A percentile compares a stretch with the other conserved stretches of the same genome.
phyloP scores from a whole-genome alignment of 352 stramenopile species.

The Pythium brachiatum region DNA sequence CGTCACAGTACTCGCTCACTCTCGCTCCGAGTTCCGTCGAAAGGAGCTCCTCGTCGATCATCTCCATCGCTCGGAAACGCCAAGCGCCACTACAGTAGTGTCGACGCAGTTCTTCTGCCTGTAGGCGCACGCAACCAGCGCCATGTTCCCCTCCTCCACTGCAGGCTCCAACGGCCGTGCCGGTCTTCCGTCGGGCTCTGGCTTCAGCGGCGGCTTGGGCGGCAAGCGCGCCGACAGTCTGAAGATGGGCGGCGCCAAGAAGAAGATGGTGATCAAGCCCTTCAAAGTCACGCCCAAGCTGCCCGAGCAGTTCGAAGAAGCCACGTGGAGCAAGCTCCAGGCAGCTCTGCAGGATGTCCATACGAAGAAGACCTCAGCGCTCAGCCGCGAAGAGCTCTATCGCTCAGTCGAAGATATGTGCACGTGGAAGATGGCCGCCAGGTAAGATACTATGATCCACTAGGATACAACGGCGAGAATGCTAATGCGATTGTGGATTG shows the following conservation, averaged over 20 bases:
- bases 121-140: neutral
- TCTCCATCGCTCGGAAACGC: neutral
- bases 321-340: constrained; percentile 75
- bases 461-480: neutral
- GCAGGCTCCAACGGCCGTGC: constrained; percentile 15
- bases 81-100: neutral
- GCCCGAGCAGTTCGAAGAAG: constrained; percentile 69
- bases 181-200: constrained; percentile 7
- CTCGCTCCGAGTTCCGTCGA: neutral
- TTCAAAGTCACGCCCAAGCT: constrained; percentile 80
- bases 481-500: neutral
- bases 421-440: constrained; percentile 90
- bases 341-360: constrained; percentile 65
- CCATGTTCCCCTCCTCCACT: constrained; percentile 14
- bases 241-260: constrained; percentile 35
- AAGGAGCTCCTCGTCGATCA: neutral
- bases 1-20: neutral
- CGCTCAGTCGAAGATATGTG: constrained; percentile 88
- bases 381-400: constrained; percentile 84
- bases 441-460: constrained; percentile 28
- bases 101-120: neutral
- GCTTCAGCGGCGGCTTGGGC: constrained; percentile 15
- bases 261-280: constrained; percentile 87
- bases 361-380: constrained; percentile 55
- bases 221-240: constrained; percentile 16